A percentile compares a stretch with the other conserved stretches of the same genome.
Conservation (phyloP, 352 stramenopile genomes). For the Phytophthora pinifolia region DNA sequence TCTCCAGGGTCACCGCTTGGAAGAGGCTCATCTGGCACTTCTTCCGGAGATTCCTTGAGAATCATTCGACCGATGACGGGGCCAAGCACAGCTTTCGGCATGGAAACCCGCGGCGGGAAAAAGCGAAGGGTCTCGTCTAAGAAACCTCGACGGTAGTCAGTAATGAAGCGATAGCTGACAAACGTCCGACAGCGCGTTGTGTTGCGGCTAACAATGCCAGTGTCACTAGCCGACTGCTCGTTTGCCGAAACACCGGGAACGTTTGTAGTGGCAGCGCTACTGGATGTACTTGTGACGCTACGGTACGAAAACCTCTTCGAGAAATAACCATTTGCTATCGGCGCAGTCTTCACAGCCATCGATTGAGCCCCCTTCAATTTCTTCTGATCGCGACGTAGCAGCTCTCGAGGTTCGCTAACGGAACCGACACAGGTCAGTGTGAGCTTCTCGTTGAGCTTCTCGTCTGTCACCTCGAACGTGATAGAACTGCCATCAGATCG, state of each 20-base stretch:
- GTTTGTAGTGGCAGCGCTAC: not conserved
- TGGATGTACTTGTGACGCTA: slow-evolving; percentile 27
- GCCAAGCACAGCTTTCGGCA: slow-evolving; percentile 47
- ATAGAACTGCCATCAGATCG: slow-evolving; percentile 38
- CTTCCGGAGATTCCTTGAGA: slow-evolving; percentile 7
- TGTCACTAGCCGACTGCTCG: not conserved
- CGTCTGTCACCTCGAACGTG: slow-evolving; percentile 54
- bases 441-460: slow-evolving; percentile 58
- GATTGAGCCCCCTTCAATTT: slow-evolving; percentile 14
- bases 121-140: slow-evolving; percentile 54
- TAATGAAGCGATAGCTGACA: slow-evolving; percentile 58
- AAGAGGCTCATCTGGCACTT: not conserved
- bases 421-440: slow-evolving; percentile 54
- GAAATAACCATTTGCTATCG: slow-evolving; percentile 54
- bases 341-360: slow-evolving; percentile 1
- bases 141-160: slow-evolving; percentile 51
- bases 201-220: not conserved
- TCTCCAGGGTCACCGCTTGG: slow-evolving; percentile 15
- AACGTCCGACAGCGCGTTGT: slow-evolving; percentile 32
- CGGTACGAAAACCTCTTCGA: slow-evolving; percentile 75
- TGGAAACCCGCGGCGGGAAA: slow-evolving; percentile 41
- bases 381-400: slow-evolving; percentile 26
- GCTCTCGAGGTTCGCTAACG: slow-evolving; percentile 42
- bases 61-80: slow-evolving; percentile 60
- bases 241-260: not conserved